Base-by-base conservation (phyloP, 495 filamentous ascomycete genomes). In the Lophiostoma macrostomum region DNA sequence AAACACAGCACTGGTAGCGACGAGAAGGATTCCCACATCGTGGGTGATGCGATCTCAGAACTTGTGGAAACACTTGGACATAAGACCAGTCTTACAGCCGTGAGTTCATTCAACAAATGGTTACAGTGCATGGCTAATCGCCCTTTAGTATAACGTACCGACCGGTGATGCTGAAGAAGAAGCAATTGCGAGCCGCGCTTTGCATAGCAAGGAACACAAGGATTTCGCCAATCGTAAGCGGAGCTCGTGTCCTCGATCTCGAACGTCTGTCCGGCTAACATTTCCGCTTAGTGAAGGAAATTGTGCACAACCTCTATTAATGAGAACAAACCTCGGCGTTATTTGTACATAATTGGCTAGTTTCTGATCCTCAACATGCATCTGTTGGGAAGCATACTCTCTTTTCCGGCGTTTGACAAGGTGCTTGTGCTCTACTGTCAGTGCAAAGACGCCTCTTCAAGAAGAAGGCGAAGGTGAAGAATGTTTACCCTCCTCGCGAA, bases 121-220 rank as follows among this genome's bases (percentile, higher is more conserved):
- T 14, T 46, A 3, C 12, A 28, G 13, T 32, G 4, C 27, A n/a
- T 46, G 20, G 16, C 41, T 58, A 13, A 53, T 19, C 8, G 5
- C 34, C 20, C 1, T 18, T 19, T 8, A 60, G 56, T 60, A 60
- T 38, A 54, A 60, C 12, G 56, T 60, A 14, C 56, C 56, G 10
- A 60, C 41, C 3, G 56, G 56, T 20, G 56, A 60, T 49, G 49
- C 56, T 16, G 56, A 60, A 19, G 56, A 60, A 37, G 56, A 60
- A 38, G 56, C 56, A 6, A 60, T 60, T 31, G 56, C 56, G 11
- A 19, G n/a, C 23, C 49, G 56, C 12, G 56, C 56, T 8, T 50
- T 60, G 3, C 56, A 54, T 30, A 60, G 56, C 50, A 60, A 60
- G 35, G 56, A 54, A 7, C 56, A 60, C 37, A 60, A 60, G 14